phyloP scores from a whole-genome alignment of 78 protist species.

The Cavenderia fasciculata region DNA sequence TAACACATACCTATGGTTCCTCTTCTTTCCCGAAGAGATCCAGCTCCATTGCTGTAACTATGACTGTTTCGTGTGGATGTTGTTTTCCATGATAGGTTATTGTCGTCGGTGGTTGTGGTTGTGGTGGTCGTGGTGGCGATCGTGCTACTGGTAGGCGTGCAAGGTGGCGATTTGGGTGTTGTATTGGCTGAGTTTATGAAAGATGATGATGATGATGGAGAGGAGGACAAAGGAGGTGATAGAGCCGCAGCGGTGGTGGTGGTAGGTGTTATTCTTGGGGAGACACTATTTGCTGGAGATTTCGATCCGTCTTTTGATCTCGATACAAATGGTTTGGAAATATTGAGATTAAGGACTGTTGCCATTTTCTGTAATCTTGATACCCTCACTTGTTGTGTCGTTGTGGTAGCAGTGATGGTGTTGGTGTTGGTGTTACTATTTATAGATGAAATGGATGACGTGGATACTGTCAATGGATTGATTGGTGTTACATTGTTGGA shows the following conservation, averaged over 20 bases:
- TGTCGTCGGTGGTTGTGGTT: neutral
- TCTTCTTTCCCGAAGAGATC: constrained; percentile 38
- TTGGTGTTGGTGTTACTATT: too few species aligned
- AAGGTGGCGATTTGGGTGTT: neutral
- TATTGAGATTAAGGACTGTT: constrained; percentile 2
- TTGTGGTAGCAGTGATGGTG: too few species aligned
- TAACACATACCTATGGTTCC: constrained; percentile 25
- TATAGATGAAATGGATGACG: too few species aligned
- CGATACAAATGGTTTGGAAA: neutral
- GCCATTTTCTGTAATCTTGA: constrained; percentile 7
- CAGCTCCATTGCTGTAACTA: too few species aligned
- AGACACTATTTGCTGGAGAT: too few species aligned
- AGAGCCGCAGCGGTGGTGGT: too few species aligned
- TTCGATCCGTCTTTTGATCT: too few species aligned
- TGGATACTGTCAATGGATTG: neutral
- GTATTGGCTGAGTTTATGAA: neutral
- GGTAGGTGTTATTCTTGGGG: too few species aligned
- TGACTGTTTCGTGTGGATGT: too few species aligned
- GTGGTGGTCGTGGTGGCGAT: neutral
- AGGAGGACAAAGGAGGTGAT: too few species aligned
- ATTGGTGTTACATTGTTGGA: neutral
- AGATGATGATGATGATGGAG: constrained; percentile 4
- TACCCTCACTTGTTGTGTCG: neutral
- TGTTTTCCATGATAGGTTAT: too few species aligned
- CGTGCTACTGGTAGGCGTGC: neutral